Conservation (phyloP, 805 yeast genomes). For the Candida koratica region DNA sequence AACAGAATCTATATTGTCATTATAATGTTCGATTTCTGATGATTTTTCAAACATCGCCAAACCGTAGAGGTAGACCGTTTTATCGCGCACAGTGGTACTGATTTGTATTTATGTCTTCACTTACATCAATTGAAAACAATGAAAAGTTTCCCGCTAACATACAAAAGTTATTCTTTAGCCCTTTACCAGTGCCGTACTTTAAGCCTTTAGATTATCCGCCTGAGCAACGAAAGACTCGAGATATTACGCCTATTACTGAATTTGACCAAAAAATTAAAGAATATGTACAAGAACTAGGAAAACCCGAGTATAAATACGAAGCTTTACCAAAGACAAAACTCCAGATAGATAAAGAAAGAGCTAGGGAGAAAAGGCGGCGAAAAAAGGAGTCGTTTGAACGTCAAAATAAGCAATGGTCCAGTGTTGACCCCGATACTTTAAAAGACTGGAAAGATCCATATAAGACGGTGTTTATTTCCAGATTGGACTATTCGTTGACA, state of each 20-base stretch:
- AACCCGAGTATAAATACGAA: background rate
- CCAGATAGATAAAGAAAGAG: conserved; percentile 6
- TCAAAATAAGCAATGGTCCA: conserved; percentile 32
- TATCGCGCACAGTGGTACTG: too few species aligned
- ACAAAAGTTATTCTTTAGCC: conserved; percentile 52
- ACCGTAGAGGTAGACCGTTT: too few species aligned
- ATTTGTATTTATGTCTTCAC: too few species aligned
- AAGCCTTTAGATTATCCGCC: conserved; percentile 49
- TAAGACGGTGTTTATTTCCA: conserved; percentile 70
- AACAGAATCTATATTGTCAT: conserved; percentile 27
- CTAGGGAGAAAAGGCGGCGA: conserved; percentile 10
- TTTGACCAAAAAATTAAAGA: conserved; percentile 2
- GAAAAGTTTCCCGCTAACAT: conserved; percentile 39
- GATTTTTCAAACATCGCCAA: conserved; percentile 5
- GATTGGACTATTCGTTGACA: conserved; percentile 60
- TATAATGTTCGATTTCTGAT: conserved; percentile 23
- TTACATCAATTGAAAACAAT: conserved; percentile 11
- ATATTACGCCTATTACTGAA: conserved; percentile 10
- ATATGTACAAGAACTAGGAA: conserved; percentile 4
- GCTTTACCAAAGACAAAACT: conserved; percentile 6
- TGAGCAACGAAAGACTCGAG: conserved; percentile 43
- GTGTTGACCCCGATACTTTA: conserved; percentile 28
- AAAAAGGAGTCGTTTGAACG: conserved; percentile 17
- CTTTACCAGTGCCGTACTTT: conserved; percentile 50
- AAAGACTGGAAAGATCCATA: conserved; percentile 55